Base-by-base conservation (phyloP, 129 eudicot genomes). In the Centaurea solstitialis region DNA sequence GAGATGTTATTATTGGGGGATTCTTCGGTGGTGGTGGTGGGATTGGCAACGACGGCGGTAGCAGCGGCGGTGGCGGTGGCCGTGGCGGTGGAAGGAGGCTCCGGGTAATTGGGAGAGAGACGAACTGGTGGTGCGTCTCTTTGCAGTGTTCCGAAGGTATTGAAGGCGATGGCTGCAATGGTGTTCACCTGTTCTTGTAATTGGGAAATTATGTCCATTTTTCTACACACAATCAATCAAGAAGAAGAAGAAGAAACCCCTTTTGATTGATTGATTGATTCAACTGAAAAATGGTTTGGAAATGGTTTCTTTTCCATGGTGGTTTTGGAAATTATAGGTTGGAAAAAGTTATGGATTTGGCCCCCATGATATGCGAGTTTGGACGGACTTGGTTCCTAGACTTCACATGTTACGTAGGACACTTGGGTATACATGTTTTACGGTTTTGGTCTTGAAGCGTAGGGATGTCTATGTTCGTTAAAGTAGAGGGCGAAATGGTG, bases 51-150 rank as follows among this genome's bases (percentile, higher is more conserved):
- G 41, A 75, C 77, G 20, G 87, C 61, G 24, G 73, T 53, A 5
- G 82, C 59, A 9, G 76, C 23, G 33, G 87, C 85, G 4, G 91
- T 7, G 73, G n/a, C 0, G 79, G 47, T 4, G 80, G 88, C 18
- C 17, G 84, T 43, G 57, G 82, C 37, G 4, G 87, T 22, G 8
- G 86, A 83, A 26, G 89, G 89, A 11, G 97, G 97, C 71, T 91
- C 93, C 0, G 93, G 91, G 40, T 91, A 91, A 81, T 81, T 89
- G 3, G 97, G 80, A 68, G 93, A 89, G 62, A 91, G 93, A 37
- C 97, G 91, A 82, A 91, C 91, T 0, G 91, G 91, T 18, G 97
- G 91, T 11, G 92, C 97, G 80, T 91, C 97, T 66, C 97, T 79
- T 89, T 91, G 97, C 43, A 91, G 77, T 37, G 97, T 85, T 20